phyloP scores from a whole-genome alignment of 2,329 filamentous ascomycete species.

The Stylonectria norvegica region DNA sequence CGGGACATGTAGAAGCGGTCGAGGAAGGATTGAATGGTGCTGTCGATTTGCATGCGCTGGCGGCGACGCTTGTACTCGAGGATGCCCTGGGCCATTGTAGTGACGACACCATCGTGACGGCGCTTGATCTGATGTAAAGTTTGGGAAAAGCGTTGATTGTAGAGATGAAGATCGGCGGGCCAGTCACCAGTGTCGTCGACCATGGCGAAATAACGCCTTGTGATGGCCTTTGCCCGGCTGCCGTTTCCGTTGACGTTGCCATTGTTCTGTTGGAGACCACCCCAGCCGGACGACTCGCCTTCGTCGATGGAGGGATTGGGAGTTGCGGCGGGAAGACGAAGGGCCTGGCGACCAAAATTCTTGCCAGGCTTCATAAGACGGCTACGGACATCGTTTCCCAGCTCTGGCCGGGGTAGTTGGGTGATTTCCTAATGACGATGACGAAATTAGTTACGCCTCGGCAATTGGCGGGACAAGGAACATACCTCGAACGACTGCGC shows the following conservation, averaged over 20 bases:
- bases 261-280: slow-evolving; percentile 42
- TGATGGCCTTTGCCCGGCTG: slow-evolving; percentile 47
- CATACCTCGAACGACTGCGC: slow-evolving; percentile 97
- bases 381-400: slow-evolving; percentile 72
- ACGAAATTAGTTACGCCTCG: slow-evolving; percentile 4
- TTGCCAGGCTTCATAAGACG: slow-evolving; percentile 69
- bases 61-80: slow-evolving; percentile 95
- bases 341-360: slow-evolving; percentile 52
- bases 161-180: slow-evolving; percentile 91
- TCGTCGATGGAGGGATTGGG: slow-evolving; percentile 85
- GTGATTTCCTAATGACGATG: slow-evolving; percentile 75
- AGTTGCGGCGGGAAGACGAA: slow-evolving; percentile 76
- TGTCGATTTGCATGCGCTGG: slow-evolving; percentile 97
- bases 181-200: slow-evolving; percentile 86
- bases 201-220: slow-evolving; percentile 76
- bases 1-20: slow-evolving; percentile 99
- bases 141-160: slow-evolving; percentile 87
- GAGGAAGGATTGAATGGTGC: slow-evolving; percentile 94
- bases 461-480: slow-evolving; percentile 1
- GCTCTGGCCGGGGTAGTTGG: slow-evolving; percentile 70
- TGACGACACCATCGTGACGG: slow-evolving; percentile 94
- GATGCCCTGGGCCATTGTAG: slow-evolving; percentile 96
- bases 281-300: slow-evolving; percentile 70
- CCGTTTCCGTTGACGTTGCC: slow-evolving; percentile 46
- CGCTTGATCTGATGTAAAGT: slow-evolving; percentile 92